Percentiles rank a stretch among this genome's conserved stretches.
Conservation (phyloP, 345 rosid species). For the Erysimum cheiranthoides region DNA sequence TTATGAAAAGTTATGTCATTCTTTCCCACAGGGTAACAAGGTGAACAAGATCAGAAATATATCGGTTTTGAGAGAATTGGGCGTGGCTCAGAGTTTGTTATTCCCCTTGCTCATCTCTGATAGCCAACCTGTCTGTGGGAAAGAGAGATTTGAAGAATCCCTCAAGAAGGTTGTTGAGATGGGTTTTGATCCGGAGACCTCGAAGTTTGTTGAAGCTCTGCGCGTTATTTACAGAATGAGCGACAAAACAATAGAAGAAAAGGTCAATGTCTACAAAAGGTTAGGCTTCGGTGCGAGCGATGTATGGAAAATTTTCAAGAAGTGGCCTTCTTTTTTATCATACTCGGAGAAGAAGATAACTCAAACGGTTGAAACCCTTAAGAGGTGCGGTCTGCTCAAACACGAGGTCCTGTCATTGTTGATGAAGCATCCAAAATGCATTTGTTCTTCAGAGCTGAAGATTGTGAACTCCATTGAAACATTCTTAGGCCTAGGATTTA, state of each 20-base stretch:
- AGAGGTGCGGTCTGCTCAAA: conserved; percentile 8
- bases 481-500: conserved; percentile 39
- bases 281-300: conserved; percentile 47
- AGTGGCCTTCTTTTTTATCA: conserved; percentile 16
- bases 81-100: conserved; percentile 31
- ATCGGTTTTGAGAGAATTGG: conserved; percentile 17
- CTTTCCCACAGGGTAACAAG: neutral
- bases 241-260: conserved; percentile 18
- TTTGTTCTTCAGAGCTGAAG: conserved; percentile 41
- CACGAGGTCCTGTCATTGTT: conserved; percentile 11
- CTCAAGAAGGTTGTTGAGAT: conserved; percentile 29
- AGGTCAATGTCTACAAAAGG: neutral
- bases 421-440: conserved; percentile 19
- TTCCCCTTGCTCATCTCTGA: neutral
- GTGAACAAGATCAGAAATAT: conserved; percentile 25
- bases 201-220: conserved; percentile 44
- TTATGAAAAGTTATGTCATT: neutral
- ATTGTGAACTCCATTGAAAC: conserved; percentile 32
- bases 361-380: conserved; percentile 8
- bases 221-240: neutral
- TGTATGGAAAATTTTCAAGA: conserved; percentile 40
- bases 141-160: conserved; percentile 11
- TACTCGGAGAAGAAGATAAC: conserved; percentile 35
- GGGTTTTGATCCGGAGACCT: conserved; percentile 41
- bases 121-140: neutral